Conservation (phyloP, 2,329 filamentous ascomycete species). For the Paradendryphiella salina region DNA sequence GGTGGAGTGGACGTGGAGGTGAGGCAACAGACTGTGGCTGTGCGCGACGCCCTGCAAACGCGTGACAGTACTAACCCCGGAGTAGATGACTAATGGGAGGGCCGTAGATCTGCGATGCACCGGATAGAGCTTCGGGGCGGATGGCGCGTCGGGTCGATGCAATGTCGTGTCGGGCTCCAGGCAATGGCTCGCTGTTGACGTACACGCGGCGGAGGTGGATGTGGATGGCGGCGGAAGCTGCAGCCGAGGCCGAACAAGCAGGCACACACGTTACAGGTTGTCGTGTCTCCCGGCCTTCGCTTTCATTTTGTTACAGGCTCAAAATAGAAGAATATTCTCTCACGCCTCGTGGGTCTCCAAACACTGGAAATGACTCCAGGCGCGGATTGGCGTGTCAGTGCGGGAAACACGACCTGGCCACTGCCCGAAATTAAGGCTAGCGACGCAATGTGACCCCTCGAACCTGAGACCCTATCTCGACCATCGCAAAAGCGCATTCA, state of each 20-base stretch:
- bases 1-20: background rate
- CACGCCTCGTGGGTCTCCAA: conserved; percentile 16
- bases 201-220: conserved; percentile 12
- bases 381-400: conserved; percentile 22
- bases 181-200: conserved; percentile 1
- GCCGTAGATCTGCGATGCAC: background rate
- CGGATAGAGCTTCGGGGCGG: too few relatives aligned
- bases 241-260: conserved; percentile 21
- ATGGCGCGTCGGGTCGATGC: background rate
- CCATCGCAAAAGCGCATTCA: conserved; percentile 16
- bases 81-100: background rate
- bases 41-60: conserved; percentile 17
- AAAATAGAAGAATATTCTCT: conserved; percentile 11
- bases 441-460: conserved; percentile 23
- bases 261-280: conserved; percentile 7
- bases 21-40: conserved; percentile 29
- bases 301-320: background rate
- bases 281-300: conserved; percentile 7
- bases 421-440: conserved; percentile 21
- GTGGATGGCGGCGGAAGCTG: conserved; percentile 23
- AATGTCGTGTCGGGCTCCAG: background rate
- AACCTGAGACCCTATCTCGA: conserved; percentile 20
- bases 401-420: conserved; percentile 15
- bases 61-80: background rate
- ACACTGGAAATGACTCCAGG: conserved; percentile 25